phyloP scores from a whole-genome alignment of 176 grass and related monocot genomes.

The Puccinellia tenuiflora region DNA sequence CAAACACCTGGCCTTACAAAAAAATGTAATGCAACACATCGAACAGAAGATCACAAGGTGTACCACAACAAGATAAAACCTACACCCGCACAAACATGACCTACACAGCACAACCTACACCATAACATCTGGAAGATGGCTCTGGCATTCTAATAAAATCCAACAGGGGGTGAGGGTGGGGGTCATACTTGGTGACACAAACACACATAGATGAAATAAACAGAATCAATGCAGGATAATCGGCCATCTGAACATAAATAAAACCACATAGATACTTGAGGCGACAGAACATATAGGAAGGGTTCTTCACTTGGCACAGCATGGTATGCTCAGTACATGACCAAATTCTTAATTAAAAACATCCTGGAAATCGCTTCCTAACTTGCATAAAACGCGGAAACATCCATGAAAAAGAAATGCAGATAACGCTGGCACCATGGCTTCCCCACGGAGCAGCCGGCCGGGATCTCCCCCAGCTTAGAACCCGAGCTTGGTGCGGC shows the following conservation, averaged over 20 bases:
- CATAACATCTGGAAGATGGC: too few species aligned
- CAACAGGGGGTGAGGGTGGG: neutral
- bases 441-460: conserved; percentile 1
- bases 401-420: conserved; percentile 24
- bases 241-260: neutral
- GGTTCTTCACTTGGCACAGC: conserved; percentile 18
- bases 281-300: neutral
- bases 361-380: conserved; percentile 43
- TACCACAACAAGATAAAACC: too few species aligned
- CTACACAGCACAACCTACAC: too few species aligned
- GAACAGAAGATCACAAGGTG: too few species aligned
- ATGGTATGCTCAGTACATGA: conserved; percentile 35
- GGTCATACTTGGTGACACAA: neutral
- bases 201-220: neutral
- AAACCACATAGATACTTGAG: neutral
- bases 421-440: conserved; percentile 35
- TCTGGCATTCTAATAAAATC: neutral
- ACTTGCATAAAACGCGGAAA: conserved; percentile 29
- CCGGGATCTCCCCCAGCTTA: conserved; percentile 25
- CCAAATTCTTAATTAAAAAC: conserved; percentile 23
- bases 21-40: too few species aligned
- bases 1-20: conserved; percentile 25
- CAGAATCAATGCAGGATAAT: too few species aligned
- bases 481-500: conserved; percentile 96
- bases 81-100: too few species aligned